Percentiles rank a stretch among this genome's conserved stretches.
Evolutionary conservation across 768 basidiomycete genomes (phyloP).

Genomic region (Pleurotus ostreatus): DNA sequence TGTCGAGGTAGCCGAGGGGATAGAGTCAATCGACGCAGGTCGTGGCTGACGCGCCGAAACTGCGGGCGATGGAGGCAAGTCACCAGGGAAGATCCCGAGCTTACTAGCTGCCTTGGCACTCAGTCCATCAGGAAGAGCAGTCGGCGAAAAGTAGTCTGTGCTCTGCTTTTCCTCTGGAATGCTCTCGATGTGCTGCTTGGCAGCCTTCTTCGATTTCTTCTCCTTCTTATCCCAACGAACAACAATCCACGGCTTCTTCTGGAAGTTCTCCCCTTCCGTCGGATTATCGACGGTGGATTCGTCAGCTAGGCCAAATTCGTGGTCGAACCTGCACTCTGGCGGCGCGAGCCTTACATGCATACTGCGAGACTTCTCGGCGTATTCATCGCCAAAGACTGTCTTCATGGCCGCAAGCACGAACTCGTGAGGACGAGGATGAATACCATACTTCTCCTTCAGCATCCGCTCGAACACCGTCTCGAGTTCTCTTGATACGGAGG

Average conservation of each 20-base stretch:
- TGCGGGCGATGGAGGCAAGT: constrained; percentile 24
- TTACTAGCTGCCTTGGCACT: constrained; percentile 36
- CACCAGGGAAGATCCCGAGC: constrained; percentile 34
- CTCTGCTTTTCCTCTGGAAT: background rate
- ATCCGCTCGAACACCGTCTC: constrained; percentile 60
- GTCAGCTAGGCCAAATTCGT: constrained; percentile 16
- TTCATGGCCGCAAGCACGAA: constrained; percentile 43
- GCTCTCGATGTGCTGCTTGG: constrained; percentile 22
- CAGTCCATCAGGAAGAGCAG: constrained; percentile 3
- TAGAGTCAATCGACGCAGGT: constrained; percentile 9
- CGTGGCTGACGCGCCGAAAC: constrained; percentile 14
- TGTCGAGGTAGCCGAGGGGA: constrained; percentile 5
- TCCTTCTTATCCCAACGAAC: constrained; percentile 34
- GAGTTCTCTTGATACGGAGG: constrained; percentile 36
- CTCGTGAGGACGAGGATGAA: constrained; percentile 49
- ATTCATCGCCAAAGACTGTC: constrained; percentile 47
- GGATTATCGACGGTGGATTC: constrained; percentile 27
- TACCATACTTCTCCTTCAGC: constrained; percentile 46
- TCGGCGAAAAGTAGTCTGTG: background rate
- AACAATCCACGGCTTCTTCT: constrained; percentile 29
- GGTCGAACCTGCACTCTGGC: constrained; percentile 21
- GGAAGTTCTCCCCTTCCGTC: constrained; percentile 7
- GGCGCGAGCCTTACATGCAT: constrained; percentile 60
- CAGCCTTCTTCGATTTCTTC: constrained; percentile 20
- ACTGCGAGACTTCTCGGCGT: constrained; percentile 37